A percentile compares a stretch with the other conserved stretches of the same genome.
These are phyloP conservation scores for Juglanconis sp. DNA, from an alignment of 2,329 filamentous ascomycete species.

Conservation along the genomic window DNA sequence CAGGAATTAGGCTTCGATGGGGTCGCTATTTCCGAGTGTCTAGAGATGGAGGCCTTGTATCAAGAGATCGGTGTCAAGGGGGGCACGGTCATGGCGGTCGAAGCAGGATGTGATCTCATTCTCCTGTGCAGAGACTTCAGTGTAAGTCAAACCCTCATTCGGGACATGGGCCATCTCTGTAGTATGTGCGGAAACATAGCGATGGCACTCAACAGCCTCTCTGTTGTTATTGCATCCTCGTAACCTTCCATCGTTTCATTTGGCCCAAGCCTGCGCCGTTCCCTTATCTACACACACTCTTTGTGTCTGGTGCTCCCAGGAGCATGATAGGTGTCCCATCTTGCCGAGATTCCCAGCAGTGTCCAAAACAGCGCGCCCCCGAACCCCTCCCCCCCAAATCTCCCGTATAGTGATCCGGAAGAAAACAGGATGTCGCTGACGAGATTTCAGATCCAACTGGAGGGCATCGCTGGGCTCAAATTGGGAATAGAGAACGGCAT, in stretches of 20 bases:
- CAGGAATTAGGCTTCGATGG: slow-evolving; percentile 86
- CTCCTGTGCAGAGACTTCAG: slow-evolving; percentile 84
- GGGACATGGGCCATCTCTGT: background rate
- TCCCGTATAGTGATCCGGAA: background rate
- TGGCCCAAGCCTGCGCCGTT: too few relatives aligned
- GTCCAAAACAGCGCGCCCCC: too few relatives aligned
- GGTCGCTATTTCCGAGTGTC: slow-evolving; percentile 89
- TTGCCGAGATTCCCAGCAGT: too few relatives aligned
- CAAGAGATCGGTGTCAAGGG: slow-evolving; percentile 97
- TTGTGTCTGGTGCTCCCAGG: too few relatives aligned
- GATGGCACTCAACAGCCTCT: too few relatives aligned
- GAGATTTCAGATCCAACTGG: slow-evolving; percentile 63
- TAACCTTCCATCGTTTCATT: too few relatives aligned
- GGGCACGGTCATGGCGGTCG: slow-evolving; percentile 95
- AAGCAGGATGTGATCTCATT: slow-evolving; percentile 90
- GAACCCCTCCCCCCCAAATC: too few relatives aligned
- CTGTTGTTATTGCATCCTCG: too few relatives aligned
- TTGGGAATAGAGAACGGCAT: slow-evolving; percentile 87
- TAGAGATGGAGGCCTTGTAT: slow-evolving; percentile 94
- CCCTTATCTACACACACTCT: too few relatives aligned
- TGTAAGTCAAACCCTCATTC: background rate
- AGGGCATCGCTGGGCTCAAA: slow-evolving; percentile 86
- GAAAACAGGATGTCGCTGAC: background rate
- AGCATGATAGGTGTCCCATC: too few relatives aligned
- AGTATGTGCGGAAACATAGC: background rate